Base-by-base conservation (phyloP, 805 yeast species). In the Candida wancherniae region DNA sequence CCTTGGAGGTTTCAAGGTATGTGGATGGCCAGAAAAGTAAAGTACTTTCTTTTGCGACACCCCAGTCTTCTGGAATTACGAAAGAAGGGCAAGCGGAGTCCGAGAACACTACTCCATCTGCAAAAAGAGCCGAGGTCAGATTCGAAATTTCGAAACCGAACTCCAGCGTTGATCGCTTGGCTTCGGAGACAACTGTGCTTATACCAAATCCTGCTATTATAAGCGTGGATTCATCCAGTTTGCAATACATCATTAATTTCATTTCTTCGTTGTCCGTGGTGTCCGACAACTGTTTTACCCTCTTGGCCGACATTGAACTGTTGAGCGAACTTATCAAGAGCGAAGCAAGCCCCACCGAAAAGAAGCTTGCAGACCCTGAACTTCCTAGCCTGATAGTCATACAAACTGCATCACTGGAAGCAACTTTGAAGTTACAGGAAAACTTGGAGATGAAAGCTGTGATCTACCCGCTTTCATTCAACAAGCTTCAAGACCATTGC, bases 61-160 rank as follows among this genome's bases (percentile, higher is more conserved):
- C n/a, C n/a, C n/a, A n/a, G n/a, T n/a, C n/a, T n/a, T n/a, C n/a
- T n/a, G n/a, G n/a, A n/a, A n/a, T n/a, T n/a, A n/a, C n/a, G n/a
- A 15, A 36, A 32, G 2, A 36, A 24, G 2, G 35, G 26, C n/a
- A 11, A 10, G 9, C 24, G 23, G 15, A 29, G 19, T 10, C 3
- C 31, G 31, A 25, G 24, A 8, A 14, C 3, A 15, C 24, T 5
- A n/a, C 36, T 12, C 33, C 19, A 6, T 22, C 7, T 7, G 5
- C 36, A 9, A 24, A 28, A 1, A 66, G 64, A 23, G 69, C 71
- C 5, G 84, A 78, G 41, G 28, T 78, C 2, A 47, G 79, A 19
- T 73, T 77, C 47, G 83, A 78, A 45, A 35, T 66, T 14, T 62
- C 48, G 6, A 48, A 42, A 8, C 2, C 24, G 3, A 12, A 15